Conservation (phyloP, 192 early-diverging fungal species). For the Pilobolus umbonatus region DNA sequence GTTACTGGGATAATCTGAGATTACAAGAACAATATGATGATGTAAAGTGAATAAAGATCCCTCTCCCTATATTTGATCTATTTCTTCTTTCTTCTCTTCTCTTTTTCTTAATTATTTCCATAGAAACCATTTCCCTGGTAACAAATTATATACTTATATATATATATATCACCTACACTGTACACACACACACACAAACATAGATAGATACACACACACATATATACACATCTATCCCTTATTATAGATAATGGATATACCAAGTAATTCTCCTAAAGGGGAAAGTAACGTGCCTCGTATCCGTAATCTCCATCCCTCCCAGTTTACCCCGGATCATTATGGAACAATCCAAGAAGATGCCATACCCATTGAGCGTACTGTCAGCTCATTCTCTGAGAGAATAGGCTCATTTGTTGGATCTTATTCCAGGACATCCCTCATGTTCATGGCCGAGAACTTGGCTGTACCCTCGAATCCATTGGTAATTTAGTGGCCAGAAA, state of each 20-base stretch:
- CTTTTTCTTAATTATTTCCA: no score
- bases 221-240: no score
- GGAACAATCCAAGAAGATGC: slow-evolving; percentile 11
- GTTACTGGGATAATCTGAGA: no score
- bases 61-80: no score
- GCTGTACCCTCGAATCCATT: slow-evolving; percentile 12
- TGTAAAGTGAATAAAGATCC: no score
- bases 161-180: no score
- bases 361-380: neutral
- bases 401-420: slow-evolving; percentile 35
- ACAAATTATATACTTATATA: no score
- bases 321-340: slow-evolving; percentile 15
- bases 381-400: slow-evolving; percentile 16
- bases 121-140: no score
- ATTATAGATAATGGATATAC: slow-evolving; percentile 24
- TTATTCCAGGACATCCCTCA: slow-evolving; percentile 32
- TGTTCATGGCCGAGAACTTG: slow-evolving; percentile 39
- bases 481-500: neutral
- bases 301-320: slow-evolving; percentile 22
- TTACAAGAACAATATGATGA: no score
- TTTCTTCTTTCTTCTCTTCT: no score
- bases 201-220: no score
- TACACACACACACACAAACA: no score
- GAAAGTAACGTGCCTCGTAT: slow-evolving; percentile 16
- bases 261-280: neutral